A percentile compares a stretch with the other conserved stretches of the same genome.
phyloP scores from a whole-genome alignment of 2,329 filamentous ascomycete genomes.

The Aspergillus persii region DNA sequence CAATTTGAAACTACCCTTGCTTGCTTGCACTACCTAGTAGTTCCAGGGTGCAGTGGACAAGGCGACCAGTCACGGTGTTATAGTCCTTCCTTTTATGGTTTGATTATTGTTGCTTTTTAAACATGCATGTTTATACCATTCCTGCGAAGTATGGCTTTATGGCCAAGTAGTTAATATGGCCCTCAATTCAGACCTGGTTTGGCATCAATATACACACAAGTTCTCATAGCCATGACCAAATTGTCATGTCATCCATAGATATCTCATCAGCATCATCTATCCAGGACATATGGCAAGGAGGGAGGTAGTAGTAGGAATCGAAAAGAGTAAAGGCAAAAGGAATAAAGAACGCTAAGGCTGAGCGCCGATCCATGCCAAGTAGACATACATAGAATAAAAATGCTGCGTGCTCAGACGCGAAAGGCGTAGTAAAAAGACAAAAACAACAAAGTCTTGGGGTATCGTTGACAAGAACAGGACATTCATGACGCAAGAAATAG shows the following conservation, averaged over 20 bases:
- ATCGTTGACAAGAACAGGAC: not conserved
- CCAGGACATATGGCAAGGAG: not conserved
- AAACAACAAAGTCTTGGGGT: not conserved
- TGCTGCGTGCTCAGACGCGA: not conserved
- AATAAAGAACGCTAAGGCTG: not conserved
- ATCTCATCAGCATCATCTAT: not conserved
- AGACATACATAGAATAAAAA: not conserved
- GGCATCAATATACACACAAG: not conserved
- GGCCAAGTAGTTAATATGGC: not conserved
- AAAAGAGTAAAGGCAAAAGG: not conserved
- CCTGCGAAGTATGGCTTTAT: not conserved
- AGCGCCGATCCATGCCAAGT: not conserved
- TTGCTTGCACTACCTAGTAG: not conserved
- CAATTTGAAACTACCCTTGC: not conserved
- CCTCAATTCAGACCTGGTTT: not conserved
- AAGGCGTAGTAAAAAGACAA: not conserved
- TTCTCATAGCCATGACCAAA: not conserved
- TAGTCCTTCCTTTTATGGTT: not conserved
- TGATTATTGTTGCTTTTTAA: not conserved
- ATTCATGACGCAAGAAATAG: not conserved
- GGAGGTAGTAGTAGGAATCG: too few relatives aligned
- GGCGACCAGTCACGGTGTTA: not conserved
- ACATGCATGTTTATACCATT: not conserved
- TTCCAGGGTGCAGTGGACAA: not conserved
- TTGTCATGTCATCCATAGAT: not conserved